Evolutionary conservation across 257 asterid species (phyloP).

Genomic region (Catharanthus roseus): DNA sequence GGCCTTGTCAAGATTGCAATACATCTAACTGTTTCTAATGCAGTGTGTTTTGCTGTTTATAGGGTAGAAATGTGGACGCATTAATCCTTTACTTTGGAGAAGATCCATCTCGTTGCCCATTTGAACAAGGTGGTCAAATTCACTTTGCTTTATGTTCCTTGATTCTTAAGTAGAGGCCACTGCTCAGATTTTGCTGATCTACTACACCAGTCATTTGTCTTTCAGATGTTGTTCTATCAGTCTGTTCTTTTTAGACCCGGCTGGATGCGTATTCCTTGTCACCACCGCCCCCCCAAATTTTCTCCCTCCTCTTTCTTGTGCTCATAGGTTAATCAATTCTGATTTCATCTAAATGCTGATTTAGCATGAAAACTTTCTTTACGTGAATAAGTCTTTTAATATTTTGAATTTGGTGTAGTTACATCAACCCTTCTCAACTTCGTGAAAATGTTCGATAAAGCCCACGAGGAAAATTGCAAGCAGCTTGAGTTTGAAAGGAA

Average conservation of each 20-base stretch:
- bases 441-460: constrained; percentile 76
- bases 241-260: background rate
- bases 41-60: constrained; percentile 17
- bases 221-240: background rate
- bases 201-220: background rate
- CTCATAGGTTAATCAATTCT: background rate
- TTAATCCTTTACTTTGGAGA: constrained; percentile 89
- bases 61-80: constrained; percentile 90
- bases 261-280: background rate
- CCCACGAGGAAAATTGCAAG: constrained; percentile 83
- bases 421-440: constrained; percentile 71
- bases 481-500: constrained; percentile 68
- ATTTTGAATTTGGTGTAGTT: constrained; percentile 37
- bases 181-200: background rate
- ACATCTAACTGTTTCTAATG: constrained; percentile 1
- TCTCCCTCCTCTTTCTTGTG: background rate
- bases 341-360: background rate
- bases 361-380: background rate
- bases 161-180: background rate
- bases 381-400: background rate
- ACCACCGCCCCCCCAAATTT: background rate
- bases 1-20: background rate
- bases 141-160: background rate
- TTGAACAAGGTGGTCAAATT: constrained; percentile 75
- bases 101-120: constrained; percentile 88